A percentile compares a stretch with the other conserved stretches of the same genome.
Evolutionary conservation across 2,329 filamentous ascomycete species (phyloP).

Genomic region (Phialocephala sp.): DNA sequence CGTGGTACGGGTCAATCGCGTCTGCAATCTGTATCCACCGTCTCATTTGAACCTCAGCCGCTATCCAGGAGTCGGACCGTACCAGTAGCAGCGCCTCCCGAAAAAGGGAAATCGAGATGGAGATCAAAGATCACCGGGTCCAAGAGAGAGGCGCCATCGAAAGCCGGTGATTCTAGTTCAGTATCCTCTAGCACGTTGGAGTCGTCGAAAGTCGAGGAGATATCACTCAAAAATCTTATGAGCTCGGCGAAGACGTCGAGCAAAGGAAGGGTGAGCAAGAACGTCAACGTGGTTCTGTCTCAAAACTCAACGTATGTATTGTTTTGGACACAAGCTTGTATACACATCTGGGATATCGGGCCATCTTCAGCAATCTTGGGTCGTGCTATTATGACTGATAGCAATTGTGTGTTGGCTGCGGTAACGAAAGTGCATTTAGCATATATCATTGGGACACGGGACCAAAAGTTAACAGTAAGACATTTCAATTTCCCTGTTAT

Average conservation of each 20-base stretch:
- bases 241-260: slow-evolving; percentile 38
- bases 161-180: slow-evolving; percentile 46
- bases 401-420: slow-evolving; percentile 47
- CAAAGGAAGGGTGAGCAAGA: slow-evolving; percentile 43
- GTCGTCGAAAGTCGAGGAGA: slow-evolving; percentile 47
- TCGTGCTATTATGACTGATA: slow-evolving; percentile 45
- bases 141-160: slow-evolving; percentile 37
- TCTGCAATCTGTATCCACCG: slow-evolving; percentile 25
- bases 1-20: slow-evolving; percentile 21
- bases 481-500: not conserved
- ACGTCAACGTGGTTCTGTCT: slow-evolving; percentile 46
- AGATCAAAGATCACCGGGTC: slow-evolving; percentile 37
- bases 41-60: slow-evolving; percentile 32
- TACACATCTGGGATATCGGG: slow-evolving; percentile 49
- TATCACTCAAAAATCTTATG: slow-evolving; percentile 44
- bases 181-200: slow-evolving; percentile 45
- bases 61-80: slow-evolving; percentile 27
- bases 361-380: slow-evolving; percentile 45
- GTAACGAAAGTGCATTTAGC: slow-evolving; percentile 47
- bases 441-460: slow-evolving; percentile 49
- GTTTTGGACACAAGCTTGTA: slow-evolving; percentile 47
- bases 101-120: slow-evolving; percentile 44
- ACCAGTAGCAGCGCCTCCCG: slow-evolving; percentile 24
- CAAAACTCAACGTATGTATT: slow-evolving; percentile 48
- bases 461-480: slow-evolving; percentile 49